Base-by-base conservation (phyloP, 2,329 filamentous ascomycete genomes). In the Aquanectria penicillioides region DNA sequence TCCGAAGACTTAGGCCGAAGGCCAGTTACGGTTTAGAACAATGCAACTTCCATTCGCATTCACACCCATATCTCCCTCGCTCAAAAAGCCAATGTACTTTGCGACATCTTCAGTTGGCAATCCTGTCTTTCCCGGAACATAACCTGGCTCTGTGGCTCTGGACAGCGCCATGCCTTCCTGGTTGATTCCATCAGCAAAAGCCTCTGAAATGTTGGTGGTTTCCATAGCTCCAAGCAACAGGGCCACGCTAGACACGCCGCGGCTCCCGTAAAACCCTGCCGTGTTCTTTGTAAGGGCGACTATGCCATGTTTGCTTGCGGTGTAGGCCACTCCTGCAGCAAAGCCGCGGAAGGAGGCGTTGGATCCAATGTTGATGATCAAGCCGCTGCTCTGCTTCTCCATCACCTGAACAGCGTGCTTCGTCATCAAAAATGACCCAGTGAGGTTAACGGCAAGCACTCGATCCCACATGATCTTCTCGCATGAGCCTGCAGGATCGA, bases 221-320 rank as follows among this genome's bases (percentile, higher is more conserved):
- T 87, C 86, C n/a, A 75, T 80, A 9, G 82, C 84, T 36, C 84
- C 75, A 62, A 84, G 71, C 48, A 62, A 18, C 57, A 87, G 71
- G 2, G 79, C 80, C 28, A 85, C 78, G 61, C 77, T 79, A 46
- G 80, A 78, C 58, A 88, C 83, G 20, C 83, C 83, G 71, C 82
- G 81, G 25, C 74, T 73, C 1, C 79, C 80, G 65, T 88, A 88
- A 66, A 78, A 83, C 0, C 80, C 77, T 3, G 84, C 85, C 12
- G 83, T 88, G 71, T 83, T 87, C 71, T 82, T 83, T 12, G 83
- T 85, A 55, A 87, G 71, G 1, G 81, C 84, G 3, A 84, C 66
- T 12, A 86, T 68, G 9, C 80, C 84, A 63, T 86, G 83, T 72
- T 86, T 86, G 71, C 76, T 79, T 1, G 78, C 77, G 0, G 82